Evolutionary conservation across 2,329 filamentous ascomycete genomes (phyloP).

Genomic region (Botrytis sinoallii): DNA sequence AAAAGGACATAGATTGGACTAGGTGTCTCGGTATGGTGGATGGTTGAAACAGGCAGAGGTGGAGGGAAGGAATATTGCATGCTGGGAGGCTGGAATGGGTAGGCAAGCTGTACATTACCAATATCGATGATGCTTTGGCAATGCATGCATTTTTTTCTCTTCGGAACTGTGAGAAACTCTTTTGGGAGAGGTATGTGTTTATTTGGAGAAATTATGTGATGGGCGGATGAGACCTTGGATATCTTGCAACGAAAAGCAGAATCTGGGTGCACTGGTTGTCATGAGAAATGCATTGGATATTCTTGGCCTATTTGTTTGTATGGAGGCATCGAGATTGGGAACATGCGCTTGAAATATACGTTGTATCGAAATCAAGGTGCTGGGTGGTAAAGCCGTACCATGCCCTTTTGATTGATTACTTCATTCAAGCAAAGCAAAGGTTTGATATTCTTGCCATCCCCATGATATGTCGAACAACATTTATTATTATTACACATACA

Average conservation of each 20-base stretch:
- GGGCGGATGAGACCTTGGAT: neutral
- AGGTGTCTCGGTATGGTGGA: neutral
- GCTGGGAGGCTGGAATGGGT: slow-evolving; percentile 18
- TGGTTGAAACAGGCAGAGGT: neutral
- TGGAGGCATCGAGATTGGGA: neutral
- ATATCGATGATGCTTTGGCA: slow-evolving; percentile 31
- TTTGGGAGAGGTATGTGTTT: neutral
- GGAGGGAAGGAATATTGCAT: neutral
- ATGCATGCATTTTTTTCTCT: slow-evolving; percentile 29
- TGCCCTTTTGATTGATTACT: neutral
- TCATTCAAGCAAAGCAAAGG: neutral
- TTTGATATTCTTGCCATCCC: neutral
- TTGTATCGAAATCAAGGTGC: neutral
- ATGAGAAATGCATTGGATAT: neutral
- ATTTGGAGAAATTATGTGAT: neutral
- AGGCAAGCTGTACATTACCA: slow-evolving; percentile 37
- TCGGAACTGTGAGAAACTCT: neutral
- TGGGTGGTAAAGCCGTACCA: neutral
- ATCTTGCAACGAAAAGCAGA: neutral
- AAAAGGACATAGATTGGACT: slow-evolving; percentile 8
- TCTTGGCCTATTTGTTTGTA: neutral
- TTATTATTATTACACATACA: neutral
- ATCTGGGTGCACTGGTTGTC: neutral
- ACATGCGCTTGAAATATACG: neutral
- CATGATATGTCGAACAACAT: neutral